Conservation (phyloP, 1,284 basidiomycete species). For the Pascua guehoae region DNA sequence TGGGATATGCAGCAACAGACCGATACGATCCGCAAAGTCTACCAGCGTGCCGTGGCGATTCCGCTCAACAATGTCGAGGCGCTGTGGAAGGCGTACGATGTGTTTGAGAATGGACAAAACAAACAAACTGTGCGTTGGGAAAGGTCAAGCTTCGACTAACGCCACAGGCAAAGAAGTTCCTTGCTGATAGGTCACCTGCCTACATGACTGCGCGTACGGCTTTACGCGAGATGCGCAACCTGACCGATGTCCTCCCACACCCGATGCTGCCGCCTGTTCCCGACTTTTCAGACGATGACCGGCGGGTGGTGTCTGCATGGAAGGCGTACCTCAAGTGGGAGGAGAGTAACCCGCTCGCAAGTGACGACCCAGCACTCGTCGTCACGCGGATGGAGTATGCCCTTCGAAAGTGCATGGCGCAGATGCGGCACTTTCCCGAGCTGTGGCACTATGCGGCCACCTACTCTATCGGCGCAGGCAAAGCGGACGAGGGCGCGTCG, state of each 20-base stretch:
- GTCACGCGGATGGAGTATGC: constrained; percentile 72
- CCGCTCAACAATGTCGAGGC: constrained; percentile 89
- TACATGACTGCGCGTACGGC: constrained; percentile 93
- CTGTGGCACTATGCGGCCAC: constrained; percentile 92
- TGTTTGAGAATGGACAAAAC: constrained; percentile 87
- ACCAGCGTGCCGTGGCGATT: constrained; percentile 88
- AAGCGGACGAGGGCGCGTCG: constrained; percentile 74
- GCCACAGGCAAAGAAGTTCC: constrained; percentile 81
- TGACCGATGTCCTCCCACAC: constrained; percentile 62
- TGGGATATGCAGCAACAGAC: constrained; percentile 97
- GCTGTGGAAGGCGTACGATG: constrained; percentile 92
- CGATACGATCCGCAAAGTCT: constrained; percentile 85
- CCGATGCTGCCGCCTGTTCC: constrained; percentile 67
- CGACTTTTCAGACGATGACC: constrained; percentile 68
- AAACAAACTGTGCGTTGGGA: constrained; percentile 62
- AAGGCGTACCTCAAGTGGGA: constrained; percentile 93
- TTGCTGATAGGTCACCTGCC: constrained; percentile 73
- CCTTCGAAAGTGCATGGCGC: constrained; percentile 76
- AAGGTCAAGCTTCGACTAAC: background rate
- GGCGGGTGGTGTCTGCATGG: constrained; percentile 76
- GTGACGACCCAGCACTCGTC: constrained; percentile 69
- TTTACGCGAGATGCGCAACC: constrained; percentile 70
- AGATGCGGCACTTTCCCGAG: constrained; percentile 90
- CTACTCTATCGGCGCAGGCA: constrained; percentile 70
- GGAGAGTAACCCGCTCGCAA: constrained; percentile 82